Percentiles rank a stretch among this genome's conserved stretches.
phyloP scores from a whole-genome alignment of 805 yeast genomes.

The Nakazawaea pomicola region DNA sequence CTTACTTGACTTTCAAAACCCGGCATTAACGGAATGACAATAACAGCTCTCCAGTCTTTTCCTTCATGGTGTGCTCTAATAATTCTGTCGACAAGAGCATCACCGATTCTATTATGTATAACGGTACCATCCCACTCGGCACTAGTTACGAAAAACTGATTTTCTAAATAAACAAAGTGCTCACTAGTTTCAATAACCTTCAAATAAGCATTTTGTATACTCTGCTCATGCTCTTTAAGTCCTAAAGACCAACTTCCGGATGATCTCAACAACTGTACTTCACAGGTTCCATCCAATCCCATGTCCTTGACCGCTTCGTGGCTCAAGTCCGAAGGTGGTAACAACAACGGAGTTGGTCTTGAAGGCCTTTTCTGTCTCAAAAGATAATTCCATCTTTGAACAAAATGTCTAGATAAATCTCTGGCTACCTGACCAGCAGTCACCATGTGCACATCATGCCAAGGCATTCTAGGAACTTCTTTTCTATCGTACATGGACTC shows the following conservation, averaged over 20 bases:
- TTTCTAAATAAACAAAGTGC: conserved; percentile 91
- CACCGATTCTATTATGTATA: conserved; percentile 86
- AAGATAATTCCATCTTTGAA: conserved; percentile 95
- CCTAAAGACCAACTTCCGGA: conserved; percentile 95
- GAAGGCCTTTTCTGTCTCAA: conserved; percentile 93
- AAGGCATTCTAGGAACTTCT: conserved; percentile 90
- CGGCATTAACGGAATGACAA: conserved; percentile 94
- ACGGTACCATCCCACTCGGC: conserved; percentile 79
- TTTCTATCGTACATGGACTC: conserved; percentile 88
- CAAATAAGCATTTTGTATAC: conserved; percentile 89
- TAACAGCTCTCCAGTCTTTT: conserved; percentile 82
- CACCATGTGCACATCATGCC: conserved; percentile 99
- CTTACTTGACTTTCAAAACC: conserved; percentile 95
- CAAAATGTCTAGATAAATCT: conserved; percentile 89
- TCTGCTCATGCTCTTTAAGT: conserved; percentile 73
- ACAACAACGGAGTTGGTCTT: conserved; percentile 81
- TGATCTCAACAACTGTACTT: conserved; percentile 83
- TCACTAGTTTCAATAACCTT: conserved; percentile 87
- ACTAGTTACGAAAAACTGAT: conserved; percentile 92
- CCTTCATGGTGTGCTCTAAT: conserved; percentile 78
- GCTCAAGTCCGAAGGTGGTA: conserved; percentile 89
- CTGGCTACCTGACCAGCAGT: conserved; percentile 92
- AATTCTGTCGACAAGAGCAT: conserved; percentile 95
- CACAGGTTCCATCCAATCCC: conserved; percentile 79
- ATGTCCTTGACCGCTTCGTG: conserved; percentile 60